Conservation (phyloP, 495 filamentous ascomycete species). For the Aspergillus ellipticus region DNA sequence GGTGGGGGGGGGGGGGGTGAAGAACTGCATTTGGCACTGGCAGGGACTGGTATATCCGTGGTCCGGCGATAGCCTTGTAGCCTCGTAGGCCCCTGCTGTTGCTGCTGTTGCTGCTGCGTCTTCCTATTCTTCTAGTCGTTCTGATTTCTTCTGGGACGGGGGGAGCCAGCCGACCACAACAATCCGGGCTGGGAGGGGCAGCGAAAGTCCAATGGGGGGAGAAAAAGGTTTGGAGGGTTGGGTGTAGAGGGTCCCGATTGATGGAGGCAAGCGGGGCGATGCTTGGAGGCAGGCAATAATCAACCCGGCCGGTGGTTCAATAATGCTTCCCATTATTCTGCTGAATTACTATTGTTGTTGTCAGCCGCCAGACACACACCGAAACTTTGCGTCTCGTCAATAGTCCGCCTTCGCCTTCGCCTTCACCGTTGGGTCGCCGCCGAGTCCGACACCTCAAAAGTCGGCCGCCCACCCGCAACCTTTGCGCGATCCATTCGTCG, state of each 20-base stretch:
- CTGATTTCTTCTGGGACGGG: background rate
- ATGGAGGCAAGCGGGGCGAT: background rate
- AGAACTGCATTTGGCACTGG: constrained; percentile 14
- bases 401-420: too few relatives aligned
- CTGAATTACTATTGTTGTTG: constrained; percentile 1
- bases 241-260: background rate
- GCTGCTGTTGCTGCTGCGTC: too few relatives aligned
- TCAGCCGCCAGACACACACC: constrained; percentile 9
- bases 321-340: background rate
- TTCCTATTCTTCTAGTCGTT: background rate
- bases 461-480: background rate
- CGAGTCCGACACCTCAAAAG: background rate
- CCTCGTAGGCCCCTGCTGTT: too few relatives aligned
- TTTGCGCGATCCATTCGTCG: background rate
- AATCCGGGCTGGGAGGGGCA: background rate
- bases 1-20: constrained; percentile 9
- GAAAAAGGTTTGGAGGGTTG: background rate
- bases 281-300: background rate
- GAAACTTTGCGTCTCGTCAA: constrained; percentile 14
- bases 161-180: background rate
- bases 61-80: background rate
- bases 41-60: constrained; percentile 3
- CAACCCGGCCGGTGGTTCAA: background rate
- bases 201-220: background rate
- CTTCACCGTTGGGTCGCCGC: background rate